A percentile compares a stretch with the other conserved stretches of the same genome.
Evolutionary conservation across 176 grass and related monocot species (phyloP).

Genomic region (barley (Hordeum vulgare)): MorexV3_pseudomolecules_assembly NC_058519.1:11854501-11855000

Average conservation of each 20-base stretch:
- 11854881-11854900: not conserved
- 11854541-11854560: not conserved
- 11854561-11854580: not conserved
- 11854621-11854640: not conserved
- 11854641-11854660: not conserved
- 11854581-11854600: not conserved
- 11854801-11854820: not conserved
- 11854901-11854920: not conserved
- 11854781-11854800: not conserved
- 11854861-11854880: not conserved
- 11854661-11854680: not conserved
- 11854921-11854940: not conserved
- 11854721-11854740: not conserved
- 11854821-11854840: not conserved
- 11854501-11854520: not conserved
- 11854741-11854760: no score
- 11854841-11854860: not conserved
- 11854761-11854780: not conserved
- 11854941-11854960: not conserved
- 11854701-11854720: not conserved
- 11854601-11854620: not conserved
- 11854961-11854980: not conserved
- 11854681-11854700: not conserved
- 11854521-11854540: not conserved
- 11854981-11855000: no score